A percentile compares a stretch with the other conserved stretches of the same genome.
These are phyloP conservation scores for Chrysosporium queenslandicum DNA, from an alignment of 2,329 filamentous ascomycete species.

Conservation along the genomic window DNA sequence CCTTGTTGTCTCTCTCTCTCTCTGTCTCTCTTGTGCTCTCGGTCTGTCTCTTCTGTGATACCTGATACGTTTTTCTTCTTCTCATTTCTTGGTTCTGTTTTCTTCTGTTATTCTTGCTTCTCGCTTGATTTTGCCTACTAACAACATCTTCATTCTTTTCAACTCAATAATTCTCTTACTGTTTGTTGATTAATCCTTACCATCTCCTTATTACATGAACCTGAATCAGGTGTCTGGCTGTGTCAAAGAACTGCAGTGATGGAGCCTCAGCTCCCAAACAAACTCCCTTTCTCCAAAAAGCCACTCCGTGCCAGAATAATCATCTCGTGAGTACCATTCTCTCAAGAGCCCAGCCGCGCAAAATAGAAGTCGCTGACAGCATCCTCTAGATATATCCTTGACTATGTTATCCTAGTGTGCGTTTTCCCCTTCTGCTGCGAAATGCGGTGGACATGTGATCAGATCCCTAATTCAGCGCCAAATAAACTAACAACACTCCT, in stretches of 20 bases:
- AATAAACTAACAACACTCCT: slow-evolving; percentile 3
- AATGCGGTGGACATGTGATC: no score
- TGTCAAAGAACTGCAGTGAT: slow-evolving; percentile 10
- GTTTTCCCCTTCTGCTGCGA: slow-evolving; percentile 17
- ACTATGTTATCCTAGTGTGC: slow-evolving; percentile 52
- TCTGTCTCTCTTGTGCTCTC: neutral
- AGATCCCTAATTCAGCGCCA: slow-evolving; percentile 8
- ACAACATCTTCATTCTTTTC: neutral
- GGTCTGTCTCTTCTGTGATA: neutral
- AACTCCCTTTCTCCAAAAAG: slow-evolving; percentile 47
- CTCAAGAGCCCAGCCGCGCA: no score
- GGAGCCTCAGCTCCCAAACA: slow-evolving; percentile 26
- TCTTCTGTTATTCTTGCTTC: neutral
- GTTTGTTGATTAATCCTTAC: neutral
- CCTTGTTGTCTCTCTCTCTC: neutral
- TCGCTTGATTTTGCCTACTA: neutral
- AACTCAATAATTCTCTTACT: neutral
- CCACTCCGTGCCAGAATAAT: slow-evolving; percentile 42
- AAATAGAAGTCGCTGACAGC: slow-evolving; percentile 4
- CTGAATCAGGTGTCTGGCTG: neutral
- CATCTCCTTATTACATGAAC: neutral
- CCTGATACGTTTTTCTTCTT: neutral
- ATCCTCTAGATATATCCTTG: slow-evolving; percentile 43
- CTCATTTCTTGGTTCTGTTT: neutral
- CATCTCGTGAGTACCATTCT: slow-evolving; percentile 42